Base-by-base conservation (phyloP, 1,139 yeast genomes). In the Saccharomyces hybrid region DNA sequence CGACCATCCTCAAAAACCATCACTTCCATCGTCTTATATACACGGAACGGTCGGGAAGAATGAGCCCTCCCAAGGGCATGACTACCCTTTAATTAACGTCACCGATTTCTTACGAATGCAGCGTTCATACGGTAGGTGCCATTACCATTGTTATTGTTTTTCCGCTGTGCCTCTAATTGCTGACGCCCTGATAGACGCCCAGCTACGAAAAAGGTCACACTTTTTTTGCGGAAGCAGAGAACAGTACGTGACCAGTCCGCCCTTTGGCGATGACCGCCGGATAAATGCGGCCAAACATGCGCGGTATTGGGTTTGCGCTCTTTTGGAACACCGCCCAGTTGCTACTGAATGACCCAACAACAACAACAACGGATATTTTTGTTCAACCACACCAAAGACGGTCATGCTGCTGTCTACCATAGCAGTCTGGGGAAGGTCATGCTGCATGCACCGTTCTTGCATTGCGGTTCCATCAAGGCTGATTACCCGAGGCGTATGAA, bases 101-200 rank as follows among this genome's bases (percentile, higher is more conserved):
- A 38, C 44, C 23, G 5, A 38, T 38, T 9, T 38, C 44, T 9
- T 38, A 38, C 44, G 44, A 38, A 38, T 38, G 25, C 11, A 38
- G n/a, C 44, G 25, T 11, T 38, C 44, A 38, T 9, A 38, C 11
- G 44, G 44, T 19, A 38, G 11, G 11, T 38, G 25, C 25, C 1
- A 6, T 38, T 38, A 16, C 25, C 44, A 38, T 38, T 38, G 44
- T 38, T 38, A 16, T 38, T 38, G 44, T 38, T 38, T 19, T 38
- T 38, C 25, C 44, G 44, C 44, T 38, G 44, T 38, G 44, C 44
- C 44, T 38, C 44, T 13, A 13, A 38, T 38, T 38, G 44, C 44
- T 38, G 44, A 38, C 44, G 26, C 44, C 44, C 44, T 38, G 44
- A 38, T 38, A 19, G 44, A 38, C 44, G 44, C n/a, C 25, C n/a